These are phyloP conservation scores for Claviceps cyperi DNA, from an alignment of 2,329 filamentous ascomycete genomes.

Conservation along the genomic window DNA sequence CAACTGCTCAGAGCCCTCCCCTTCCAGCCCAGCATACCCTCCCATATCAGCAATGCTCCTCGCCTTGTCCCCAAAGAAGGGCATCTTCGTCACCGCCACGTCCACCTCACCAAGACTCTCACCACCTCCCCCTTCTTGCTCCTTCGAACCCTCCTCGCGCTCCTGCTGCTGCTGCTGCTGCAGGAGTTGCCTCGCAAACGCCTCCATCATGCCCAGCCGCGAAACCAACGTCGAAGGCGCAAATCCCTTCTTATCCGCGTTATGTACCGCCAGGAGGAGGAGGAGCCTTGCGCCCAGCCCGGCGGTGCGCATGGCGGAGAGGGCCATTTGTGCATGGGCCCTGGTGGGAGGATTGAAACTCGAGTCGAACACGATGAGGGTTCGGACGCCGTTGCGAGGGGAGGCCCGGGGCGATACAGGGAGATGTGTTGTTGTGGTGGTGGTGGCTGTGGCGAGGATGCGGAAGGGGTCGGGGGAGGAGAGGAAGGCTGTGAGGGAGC, in stretches of 20 bases:
- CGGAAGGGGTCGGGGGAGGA: slow-evolving; percentile 27
- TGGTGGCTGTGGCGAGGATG: slow-evolving; percentile 28
- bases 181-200: slow-evolving; percentile 45
- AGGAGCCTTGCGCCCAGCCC: slow-evolving; percentile 28
- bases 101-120: slow-evolving; percentile 28
- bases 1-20: slow-evolving; percentile 33
- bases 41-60: slow-evolving; percentile 34
- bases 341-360: slow-evolving; percentile 55
- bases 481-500: slow-evolving; percentile 30
- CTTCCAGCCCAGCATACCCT: slow-evolving; percentile 21
- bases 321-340: slow-evolving; percentile 44
- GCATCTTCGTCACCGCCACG: slow-evolving; percentile 54
- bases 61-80: slow-evolving; percentile 64
- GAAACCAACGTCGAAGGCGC: slow-evolving; percentile 54
- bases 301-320: slow-evolving; percentile 26
- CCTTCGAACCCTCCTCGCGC: too few relatives aligned
- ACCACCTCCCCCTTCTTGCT: too few relatives aligned
- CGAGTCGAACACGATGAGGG: slow-evolving; percentile 47
- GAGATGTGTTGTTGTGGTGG: too few relatives aligned
- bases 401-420: not conserved
- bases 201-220: slow-evolving; percentile 56
- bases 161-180: too few relatives aligned
- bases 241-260: slow-evolving; percentile 51
- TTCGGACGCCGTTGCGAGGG: slow-evolving; percentile 1
- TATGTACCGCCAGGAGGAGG: slow-evolving; percentile 46